Base-by-base conservation (phyloP, 495 filamentous ascomycete genomes). In the Aspergillus bertholletiae region DNA sequence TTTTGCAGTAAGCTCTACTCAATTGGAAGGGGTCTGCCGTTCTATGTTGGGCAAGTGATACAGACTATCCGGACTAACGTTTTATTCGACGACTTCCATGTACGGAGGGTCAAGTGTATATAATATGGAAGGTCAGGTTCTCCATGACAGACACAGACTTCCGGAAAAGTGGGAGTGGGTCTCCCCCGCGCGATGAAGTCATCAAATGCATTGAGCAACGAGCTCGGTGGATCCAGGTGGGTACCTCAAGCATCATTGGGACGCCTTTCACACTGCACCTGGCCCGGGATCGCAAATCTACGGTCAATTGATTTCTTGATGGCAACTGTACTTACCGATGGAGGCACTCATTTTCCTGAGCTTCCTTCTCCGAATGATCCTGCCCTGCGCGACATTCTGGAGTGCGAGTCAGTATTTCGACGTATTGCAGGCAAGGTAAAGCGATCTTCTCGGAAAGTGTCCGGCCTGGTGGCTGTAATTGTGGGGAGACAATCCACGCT, bases 371-470 rank as follows among this genome's bases (percentile, higher is more conserved):
- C 26, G 45, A 44, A 27, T 24, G 56, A 49, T 22, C 43, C 21
- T 43, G 37, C 20, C 18, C 68, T 68, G 69, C 74, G 73, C 55
- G 49, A 60, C 47, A 70, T 69, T 53, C 17, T 74, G 8, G 71
- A 72, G 22, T 74, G 70, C 49, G 30, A 32, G 30, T 45, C 51
- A 11, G 73, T 69, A 2, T 79, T 79, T 54, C 77, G 73, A 51
- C 68, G 75, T 0, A 63, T 73, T 26, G 60, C 54, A 28, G 74
- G 76, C 6, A n/a, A n/a, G n/a, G n/a, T n/a, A 74, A 72, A 58
- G 76, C 76, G 17, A 63, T 80, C 5, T 80, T 71, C 57, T 80
- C 76, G 77, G 69, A 71, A 56, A 78, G 77, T 59, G 60, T 80
- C 26, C 55, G 64, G 49, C 32, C 59, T 0, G 73, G 78, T 58